phyloP scores from a whole-genome alignment of 164 flowering plant species.

The Umbellularia californica region DNA sequence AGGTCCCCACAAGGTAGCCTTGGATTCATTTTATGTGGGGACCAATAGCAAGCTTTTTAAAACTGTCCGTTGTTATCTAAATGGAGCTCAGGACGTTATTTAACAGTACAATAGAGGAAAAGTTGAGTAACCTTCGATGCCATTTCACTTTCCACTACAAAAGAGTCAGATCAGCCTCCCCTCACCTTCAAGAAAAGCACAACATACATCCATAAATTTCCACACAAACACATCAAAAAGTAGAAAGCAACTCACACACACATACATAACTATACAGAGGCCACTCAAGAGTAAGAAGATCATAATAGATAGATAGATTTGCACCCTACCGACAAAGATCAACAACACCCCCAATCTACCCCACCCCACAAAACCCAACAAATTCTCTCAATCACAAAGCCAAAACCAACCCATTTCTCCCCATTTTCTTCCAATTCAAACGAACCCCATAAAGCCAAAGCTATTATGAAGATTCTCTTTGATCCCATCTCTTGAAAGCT shows the following conservation, averaged over 20 bases:
- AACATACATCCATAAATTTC: slow-evolving; percentile 26
- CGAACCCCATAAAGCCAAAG: neutral
- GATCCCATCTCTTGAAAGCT: slow-evolving; percentile 1
- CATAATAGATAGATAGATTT: slow-evolving; percentile 5
- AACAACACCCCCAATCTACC: neutral
- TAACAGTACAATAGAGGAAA: neutral
- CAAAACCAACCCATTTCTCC: neutral
- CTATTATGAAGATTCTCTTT: neutral
- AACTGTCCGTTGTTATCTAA: neutral
- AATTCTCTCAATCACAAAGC: neutral
- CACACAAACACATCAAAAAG: slow-evolving; percentile 16
- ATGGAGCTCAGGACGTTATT: neutral
- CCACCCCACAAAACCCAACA: neutral
- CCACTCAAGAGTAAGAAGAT: neutral
- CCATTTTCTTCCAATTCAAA: neutral
- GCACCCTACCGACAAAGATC: slow-evolving; percentile 2
- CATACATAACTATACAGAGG: slow-evolving; percentile 4
- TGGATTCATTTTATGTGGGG: neutral
- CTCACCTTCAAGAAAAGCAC: slow-evolving; percentile 83
- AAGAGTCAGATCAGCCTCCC: slow-evolving; percentile 48
- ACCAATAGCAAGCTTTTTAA: neutral
- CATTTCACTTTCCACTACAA: slow-evolving; percentile 86
- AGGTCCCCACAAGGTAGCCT: neutral
- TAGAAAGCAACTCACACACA: slow-evolving; percentile 11
- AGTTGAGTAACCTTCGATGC: slow-evolving; percentile 36